These are phyloP conservation scores for Exophiala lecanii-corni DNA, from an alignment of 2,329 filamentous ascomycete genomes.

Conservation along the genomic window DNA sequence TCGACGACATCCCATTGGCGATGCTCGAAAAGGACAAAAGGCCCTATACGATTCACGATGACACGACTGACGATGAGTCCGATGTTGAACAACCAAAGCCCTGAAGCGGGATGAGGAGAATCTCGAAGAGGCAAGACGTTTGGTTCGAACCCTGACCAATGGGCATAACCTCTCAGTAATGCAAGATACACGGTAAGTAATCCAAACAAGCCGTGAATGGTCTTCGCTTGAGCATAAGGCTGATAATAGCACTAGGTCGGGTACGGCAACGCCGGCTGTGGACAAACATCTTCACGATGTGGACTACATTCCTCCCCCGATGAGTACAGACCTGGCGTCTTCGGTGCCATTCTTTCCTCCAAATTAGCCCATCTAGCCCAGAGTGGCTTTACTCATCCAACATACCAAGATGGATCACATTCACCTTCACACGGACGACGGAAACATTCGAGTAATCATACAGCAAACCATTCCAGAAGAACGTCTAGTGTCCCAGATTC, in stretches of 20 bases:
- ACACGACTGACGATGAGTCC: conserved; percentile 24
- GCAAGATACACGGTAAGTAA: conserved; percentile 10
- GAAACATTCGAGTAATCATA: conserved; percentile 2
- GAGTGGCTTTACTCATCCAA: conserved; percentile 5
- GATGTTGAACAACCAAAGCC: conserved; percentile 15
- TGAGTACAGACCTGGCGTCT: conserved; percentile 23
- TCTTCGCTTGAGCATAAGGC: neutral
- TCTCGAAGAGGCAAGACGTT: conserved; percentile 20
- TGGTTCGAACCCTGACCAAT: conserved; percentile 19
- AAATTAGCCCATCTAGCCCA: conserved; percentile 18
- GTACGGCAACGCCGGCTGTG: conserved; percentile 16
- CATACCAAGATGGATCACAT: conserved; percentile 10
- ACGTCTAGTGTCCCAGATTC: conserved; percentile 9
- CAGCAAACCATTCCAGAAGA: conserved; percentile 6
- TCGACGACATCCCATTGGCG: conserved; percentile 27
- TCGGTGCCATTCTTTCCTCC: conserved; percentile 21
- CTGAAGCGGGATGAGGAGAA: conserved; percentile 20
- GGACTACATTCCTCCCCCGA: conserved; percentile 21
- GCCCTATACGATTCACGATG: conserved; percentile 26
- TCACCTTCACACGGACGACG: conserved; percentile 3
- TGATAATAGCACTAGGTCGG: conserved; percentile 10
- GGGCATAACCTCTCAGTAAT: conserved; percentile 4
- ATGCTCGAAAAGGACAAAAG: conserved; percentile 22
- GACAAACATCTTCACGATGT: conserved; percentile 23
- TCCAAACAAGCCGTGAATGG: neutral